Percentiles rank a stretch among this genome's conserved stretches.
Evolutionary conservation across 2,329 filamentous ascomycete genomes (phyloP).

Genomic region (Lasiodiplodia sp.): DNA sequence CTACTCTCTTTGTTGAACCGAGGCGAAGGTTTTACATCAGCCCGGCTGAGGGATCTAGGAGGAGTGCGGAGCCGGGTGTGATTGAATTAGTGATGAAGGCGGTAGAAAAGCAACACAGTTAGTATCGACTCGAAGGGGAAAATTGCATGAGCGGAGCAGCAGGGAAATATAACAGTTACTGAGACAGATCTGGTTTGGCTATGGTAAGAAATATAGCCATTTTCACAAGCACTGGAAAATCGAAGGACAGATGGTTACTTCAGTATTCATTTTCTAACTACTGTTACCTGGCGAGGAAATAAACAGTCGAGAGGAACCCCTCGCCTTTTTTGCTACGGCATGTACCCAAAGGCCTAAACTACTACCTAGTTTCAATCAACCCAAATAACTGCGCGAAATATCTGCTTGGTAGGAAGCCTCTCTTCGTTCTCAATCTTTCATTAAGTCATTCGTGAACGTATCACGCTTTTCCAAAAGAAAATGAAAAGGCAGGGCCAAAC

Average conservation of each 20-base stretch:
- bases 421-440: slow-evolving; percentile 9
- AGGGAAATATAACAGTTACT: neutral
- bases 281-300: neutral
- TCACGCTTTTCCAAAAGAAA: neutral
- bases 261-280: neutral
- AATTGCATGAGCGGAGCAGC: neutral
- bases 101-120: slow-evolving; percentile 7
- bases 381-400: neutral
- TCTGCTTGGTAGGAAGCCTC: neutral
- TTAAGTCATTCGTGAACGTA: slow-evolving; percentile 3
- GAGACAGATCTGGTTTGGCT: neutral
- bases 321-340: neutral
- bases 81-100: slow-evolving; percentile 19
- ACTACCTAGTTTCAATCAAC: neutral
- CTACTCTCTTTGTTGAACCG: neutral
- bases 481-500: neutral
- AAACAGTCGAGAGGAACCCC: neutral
- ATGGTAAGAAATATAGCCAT: neutral
- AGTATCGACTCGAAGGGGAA: no score
- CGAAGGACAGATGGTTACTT: neutral
- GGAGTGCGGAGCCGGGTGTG: slow-evolving; percentile 20
- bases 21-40: slow-evolving; percentile 14
- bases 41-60: neutral
- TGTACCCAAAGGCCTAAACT: neutral
- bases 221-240: neutral